These are phyloP conservation scores for Claviceps cyperi DNA, from an alignment of 2,329 filamentous ascomycete genomes.

Conservation along the genomic window DNA sequence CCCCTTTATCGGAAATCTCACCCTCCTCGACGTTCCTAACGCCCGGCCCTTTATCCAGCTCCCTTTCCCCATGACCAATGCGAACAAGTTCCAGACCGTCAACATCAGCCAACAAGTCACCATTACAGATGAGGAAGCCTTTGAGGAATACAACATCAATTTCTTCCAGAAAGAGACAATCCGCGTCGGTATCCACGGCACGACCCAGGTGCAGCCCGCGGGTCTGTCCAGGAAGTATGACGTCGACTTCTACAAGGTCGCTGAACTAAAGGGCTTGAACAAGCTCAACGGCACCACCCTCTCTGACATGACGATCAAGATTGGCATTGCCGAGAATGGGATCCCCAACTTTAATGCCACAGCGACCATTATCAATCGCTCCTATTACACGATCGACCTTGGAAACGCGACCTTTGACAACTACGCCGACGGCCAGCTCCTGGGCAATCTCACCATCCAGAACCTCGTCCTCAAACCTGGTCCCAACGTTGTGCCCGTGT, in stretches of 20 bases:
- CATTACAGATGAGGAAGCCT: slow-evolving; percentile 32
- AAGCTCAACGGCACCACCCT: slow-evolving; percentile 41
- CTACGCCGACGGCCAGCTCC: slow-evolving; percentile 32
- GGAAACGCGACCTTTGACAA: slow-evolving; percentile 51
- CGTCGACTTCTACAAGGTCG: slow-evolving; percentile 42
- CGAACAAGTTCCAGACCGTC: slow-evolving; percentile 33
- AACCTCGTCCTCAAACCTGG: slow-evolving; percentile 46
- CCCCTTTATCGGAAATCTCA: slow-evolving; percentile 38
- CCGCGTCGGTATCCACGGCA: slow-evolving; percentile 35
- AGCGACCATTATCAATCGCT: slow-evolving; percentile 48
- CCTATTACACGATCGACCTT: slow-evolving; percentile 48
- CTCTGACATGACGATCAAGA: slow-evolving; percentile 12
- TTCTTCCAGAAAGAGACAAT: slow-evolving; percentile 37
- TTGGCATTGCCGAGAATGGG: slow-evolving; percentile 2
- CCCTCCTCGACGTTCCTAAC: slow-evolving; percentile 33
- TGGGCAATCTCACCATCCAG: slow-evolving; percentile 43
- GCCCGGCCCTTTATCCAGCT: slow-evolving; percentile 36
- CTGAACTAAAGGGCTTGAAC: slow-evolving; percentile 36
- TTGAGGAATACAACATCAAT: slow-evolving; percentile 40
- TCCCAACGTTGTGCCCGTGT: slow-evolving; percentile 39
- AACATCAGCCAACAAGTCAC: slow-evolving; percentile 35
- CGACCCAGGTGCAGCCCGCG: slow-evolving; percentile 35
- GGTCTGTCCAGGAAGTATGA: slow-evolving; percentile 33
- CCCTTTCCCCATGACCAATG: slow-evolving; percentile 36
- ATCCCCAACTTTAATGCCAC: slow-evolving; percentile 45